Base-by-base conservation (phyloP, 2,329 filamentous ascomycete genomes). In the Colletotrichum sp. region DNA sequence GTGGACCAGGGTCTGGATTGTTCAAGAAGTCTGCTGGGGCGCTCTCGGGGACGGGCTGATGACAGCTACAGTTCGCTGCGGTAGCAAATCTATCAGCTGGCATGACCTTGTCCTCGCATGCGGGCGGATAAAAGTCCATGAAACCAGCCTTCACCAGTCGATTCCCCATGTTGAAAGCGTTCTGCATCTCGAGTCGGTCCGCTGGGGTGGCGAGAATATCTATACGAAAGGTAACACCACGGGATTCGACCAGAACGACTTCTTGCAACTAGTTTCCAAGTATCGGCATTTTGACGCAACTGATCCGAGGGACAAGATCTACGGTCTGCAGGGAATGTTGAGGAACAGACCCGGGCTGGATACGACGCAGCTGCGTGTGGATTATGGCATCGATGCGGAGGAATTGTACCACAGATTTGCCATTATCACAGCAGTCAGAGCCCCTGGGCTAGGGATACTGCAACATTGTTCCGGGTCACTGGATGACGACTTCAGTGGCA, bases 281-380 rank as follows among this genome's bases (percentile, higher is more conserved):
- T 68, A 68, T 25, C 60, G 61, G 25, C 71, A 77, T 16, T 73
- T 78, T 48, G 59, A 73, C 30, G 71, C 75, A 30, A 73, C 70
- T 3, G 68, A 80, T n/a, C 75, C 77, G 3, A 71, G 76, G 4
- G 79, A 79, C 70, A 77, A 78, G n/a, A 63, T 79, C 15, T 78
- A 74, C 27, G 78, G 60, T 16, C 63, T 80, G 36, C 55, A 78
- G 8, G 77, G 76, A 25, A 71, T 79, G n/a, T 55, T 63, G 36
- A 61, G n/a, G n/a, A 27, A 11, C 34, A 48, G 27, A 30, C 30
- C 30, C 7, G n/a, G 30, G 9, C 28, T 61, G 7, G 28, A 32
- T 6, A 61, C 59, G 12, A 25, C 36, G 32, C 39, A 32, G n/a
- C 16, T 57, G 30, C 69, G n/a, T 12, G 30, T 55, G 39, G 44